Evolutionary conservation across 192 early-diverging fungal species (phyloP).

Genomic region (Podila minutissima): DNA sequence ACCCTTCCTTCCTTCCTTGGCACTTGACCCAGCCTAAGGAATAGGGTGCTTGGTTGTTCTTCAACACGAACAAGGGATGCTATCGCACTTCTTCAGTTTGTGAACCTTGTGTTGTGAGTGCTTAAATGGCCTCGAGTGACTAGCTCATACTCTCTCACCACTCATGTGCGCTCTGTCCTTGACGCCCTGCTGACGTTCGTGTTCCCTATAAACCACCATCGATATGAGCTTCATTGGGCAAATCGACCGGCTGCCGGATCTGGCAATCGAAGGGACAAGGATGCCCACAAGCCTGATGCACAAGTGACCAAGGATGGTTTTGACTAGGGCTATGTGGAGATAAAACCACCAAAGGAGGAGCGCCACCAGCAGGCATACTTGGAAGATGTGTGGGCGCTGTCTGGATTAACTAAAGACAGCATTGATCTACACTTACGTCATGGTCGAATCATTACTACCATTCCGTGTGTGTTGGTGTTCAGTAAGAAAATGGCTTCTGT

Average conservation of each 20-base stretch:
- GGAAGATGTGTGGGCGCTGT: neutral
- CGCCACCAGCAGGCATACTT: neutral
- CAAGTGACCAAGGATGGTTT: slow-evolving; percentile 5
- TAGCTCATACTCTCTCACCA: too few species aligned
- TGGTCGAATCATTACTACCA: neutral
- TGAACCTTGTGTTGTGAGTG: too few species aligned
- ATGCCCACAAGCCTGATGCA: too few species aligned
- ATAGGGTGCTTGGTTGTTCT: too few species aligned
- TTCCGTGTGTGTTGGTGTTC: neutral
- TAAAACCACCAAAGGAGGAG: slow-evolving; percentile 3
- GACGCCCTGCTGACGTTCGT: too few species aligned
- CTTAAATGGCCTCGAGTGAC: too few species aligned
- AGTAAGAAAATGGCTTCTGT: neutral
- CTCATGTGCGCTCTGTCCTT: too few species aligned
- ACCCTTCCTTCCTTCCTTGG: too few species aligned
- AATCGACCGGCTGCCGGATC: neutral
- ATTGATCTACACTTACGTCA: neutral
- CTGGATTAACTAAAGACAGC: neutral
- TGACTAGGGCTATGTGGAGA: neutral
- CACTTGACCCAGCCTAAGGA: too few species aligned
- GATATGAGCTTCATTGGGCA: slow-evolving; percentile 7
- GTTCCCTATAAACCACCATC: neutral
- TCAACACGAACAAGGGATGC: too few species aligned
- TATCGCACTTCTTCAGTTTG: too few species aligned
- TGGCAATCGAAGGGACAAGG: neutral